These are phyloP conservation scores for Rutidosis leptorrhynchoides DNA, from an alignment of 129 eudicot species.

Conservation along the genomic window DNA sequence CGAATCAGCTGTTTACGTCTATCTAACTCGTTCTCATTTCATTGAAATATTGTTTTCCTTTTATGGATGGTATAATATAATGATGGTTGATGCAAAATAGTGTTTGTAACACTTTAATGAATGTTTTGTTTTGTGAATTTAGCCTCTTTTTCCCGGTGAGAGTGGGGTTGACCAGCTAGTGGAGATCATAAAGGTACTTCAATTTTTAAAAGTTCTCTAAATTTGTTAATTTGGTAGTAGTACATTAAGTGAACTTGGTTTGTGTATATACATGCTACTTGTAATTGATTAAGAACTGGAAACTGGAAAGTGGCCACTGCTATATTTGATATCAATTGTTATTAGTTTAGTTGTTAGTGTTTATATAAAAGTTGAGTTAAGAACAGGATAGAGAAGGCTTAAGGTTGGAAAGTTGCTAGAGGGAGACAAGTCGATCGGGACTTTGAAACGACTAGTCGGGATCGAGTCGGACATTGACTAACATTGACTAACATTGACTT, in stretches of 20 bases:
- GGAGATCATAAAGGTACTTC: slow-evolving; percentile 75
- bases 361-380: neutral
- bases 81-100: too few species aligned
- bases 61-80: neutral
- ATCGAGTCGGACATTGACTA: too few species aligned
- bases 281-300: neutral
- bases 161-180: slow-evolving; percentile 94
- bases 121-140: slow-evolving; percentile 9
- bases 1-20: neutral
- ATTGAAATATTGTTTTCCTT: neutral
- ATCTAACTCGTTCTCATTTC: too few species aligned
- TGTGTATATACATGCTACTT: neutral
- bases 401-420: too few species aligned
- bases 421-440: too few species aligned
- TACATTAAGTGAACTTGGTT: neutral
- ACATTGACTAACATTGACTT: too few species aligned
- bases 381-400: neutral
- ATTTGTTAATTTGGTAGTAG: neutral
- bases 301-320: neutral
- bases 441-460: too few species aligned
- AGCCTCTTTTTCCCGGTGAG: slow-evolving; percentile 52
- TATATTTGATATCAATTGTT: neutral
- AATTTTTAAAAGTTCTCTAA: neutral
- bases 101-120: slow-evolving; percentile 9
- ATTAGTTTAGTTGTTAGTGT: neutral